Conservation (phyloP, 116 monocot species). For the Thalassia testudinum region DNA sequence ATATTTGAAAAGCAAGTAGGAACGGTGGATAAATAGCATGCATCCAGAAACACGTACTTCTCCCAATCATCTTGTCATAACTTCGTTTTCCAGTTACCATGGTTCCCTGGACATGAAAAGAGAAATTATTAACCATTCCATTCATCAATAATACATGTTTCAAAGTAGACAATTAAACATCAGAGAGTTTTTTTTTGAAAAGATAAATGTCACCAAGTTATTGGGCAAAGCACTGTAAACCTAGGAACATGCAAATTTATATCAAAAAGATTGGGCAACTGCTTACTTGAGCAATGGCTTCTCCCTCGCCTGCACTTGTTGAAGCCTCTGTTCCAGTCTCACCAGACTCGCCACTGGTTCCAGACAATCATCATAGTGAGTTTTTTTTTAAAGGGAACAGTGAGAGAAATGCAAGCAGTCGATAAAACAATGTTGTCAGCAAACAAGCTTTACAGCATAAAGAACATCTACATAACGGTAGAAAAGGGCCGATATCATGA, state of each 20-base stretch:
- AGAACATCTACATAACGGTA: too few relatives aligned
- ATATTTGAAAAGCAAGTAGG: background rate
- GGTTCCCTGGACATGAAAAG: slow-evolving; percentile 6
- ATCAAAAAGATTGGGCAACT: background rate
- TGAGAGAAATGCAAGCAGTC: background rate
- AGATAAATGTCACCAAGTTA: too few relatives aligned
- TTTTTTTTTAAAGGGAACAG: background rate
- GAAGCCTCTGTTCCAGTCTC: slow-evolving; percentile 14
- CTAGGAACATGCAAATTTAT: background rate
- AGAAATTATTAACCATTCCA: too few relatives aligned
- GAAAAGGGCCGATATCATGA: background rate
- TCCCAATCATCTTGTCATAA: slow-evolving; percentile 10
- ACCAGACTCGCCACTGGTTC: slow-evolving; percentile 5
- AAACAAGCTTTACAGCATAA: too few relatives aligned
- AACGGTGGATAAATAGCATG: too few relatives aligned
- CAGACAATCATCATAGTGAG: background rate
- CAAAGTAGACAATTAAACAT: background rate
- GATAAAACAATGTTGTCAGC: too few relatives aligned
- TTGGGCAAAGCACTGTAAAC: background rate
- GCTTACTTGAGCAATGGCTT: slow-evolving; percentile 6
- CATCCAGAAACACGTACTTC: background rate
- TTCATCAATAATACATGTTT: background rate
- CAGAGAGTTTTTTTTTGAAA: too few relatives aligned
- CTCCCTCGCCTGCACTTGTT: slow-evolving; percentile 10
- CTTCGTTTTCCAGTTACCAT: slow-evolving; percentile 4